Base-by-base conservation (phyloP, 1,139 yeast species). In the Candida tetrigidarum region DNA sequence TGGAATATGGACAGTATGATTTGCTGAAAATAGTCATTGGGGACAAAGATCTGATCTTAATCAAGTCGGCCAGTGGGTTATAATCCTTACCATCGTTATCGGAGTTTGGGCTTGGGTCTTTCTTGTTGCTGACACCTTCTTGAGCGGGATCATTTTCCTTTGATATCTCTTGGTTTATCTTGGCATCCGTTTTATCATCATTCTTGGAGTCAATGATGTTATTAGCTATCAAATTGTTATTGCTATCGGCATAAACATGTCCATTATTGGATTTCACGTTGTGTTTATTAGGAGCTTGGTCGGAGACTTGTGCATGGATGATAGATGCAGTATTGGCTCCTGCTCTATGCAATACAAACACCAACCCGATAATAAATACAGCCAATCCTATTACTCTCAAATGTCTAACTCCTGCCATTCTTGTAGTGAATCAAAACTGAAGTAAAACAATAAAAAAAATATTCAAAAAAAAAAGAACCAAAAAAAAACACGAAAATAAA, bases 1-100 rank as follows among this genome's bases (percentile, higher is more conserved):
- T 80, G 20, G 96, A 87, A 63, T 73, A 89, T 29, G 96, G 97
- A 63, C 93, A 86, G 57, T 69, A 75, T 0, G 86, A 75, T 61
- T 86, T 86, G 47, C 90, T 82, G 56, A 86, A 86, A 4, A 86
- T 74, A 49, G 84, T 83, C 64, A 86, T 78, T 11, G 97, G 96
- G 0, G 90, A 71, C 44, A 81, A 58, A 2, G 77, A 58, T 47
- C 91, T 63, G 38, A 86, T 84, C 45, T 74, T 76, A 29, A 76
- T 64, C 51, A 83, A 78, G 54, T 81, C 93, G 51, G 75, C 72
- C 11, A 75, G 83, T 0, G 91, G 81, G 60, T 83, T 83, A 56
- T 82, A 87, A 16, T 58, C 63, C 14, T 32, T 19, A 12, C 55
- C 62, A 14, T 40, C 37, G 20, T 54, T 30, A 23, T 49, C 46